phyloP scores from a whole-genome alignment of 2,329 filamentous ascomycete species.

The Westerdykella ornata region DNA sequence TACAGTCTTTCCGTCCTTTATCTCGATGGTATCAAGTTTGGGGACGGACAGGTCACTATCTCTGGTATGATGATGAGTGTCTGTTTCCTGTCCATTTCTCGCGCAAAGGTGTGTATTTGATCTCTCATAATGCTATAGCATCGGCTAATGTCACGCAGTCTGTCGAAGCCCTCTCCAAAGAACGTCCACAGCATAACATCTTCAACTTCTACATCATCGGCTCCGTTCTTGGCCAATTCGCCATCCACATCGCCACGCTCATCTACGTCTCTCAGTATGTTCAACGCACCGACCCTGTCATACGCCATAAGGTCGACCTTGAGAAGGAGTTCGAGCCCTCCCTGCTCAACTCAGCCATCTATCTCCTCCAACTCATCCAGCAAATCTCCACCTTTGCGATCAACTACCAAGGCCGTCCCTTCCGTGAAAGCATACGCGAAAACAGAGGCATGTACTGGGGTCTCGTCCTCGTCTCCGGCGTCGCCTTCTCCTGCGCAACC shows the following conservation, averaged over 20 bases:
- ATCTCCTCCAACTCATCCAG: conserved; percentile 94
- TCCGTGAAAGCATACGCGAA: conserved; percentile 91
- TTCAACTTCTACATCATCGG: conserved; percentile 99
- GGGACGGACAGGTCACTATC: conserved; percentile 95
- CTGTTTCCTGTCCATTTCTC: conserved; percentile 97
- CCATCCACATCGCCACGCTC: conserved; percentile 85
- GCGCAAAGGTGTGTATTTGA: conserved; percentile 61
- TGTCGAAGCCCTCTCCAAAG: conserved; percentile 91
- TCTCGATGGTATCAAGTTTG: conserved; percentile 97
- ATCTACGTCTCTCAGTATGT: conserved; percentile 92
- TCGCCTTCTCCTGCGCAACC: conserved; percentile 90
- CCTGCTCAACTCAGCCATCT: conserved; percentile 92
- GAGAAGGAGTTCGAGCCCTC: conserved; percentile 93
- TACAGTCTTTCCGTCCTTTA: conserved; percentile 97
- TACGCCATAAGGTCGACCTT: conserved; percentile 65
- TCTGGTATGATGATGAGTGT: conserved; percentile 99
- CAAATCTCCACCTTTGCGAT: conserved; percentile 99
- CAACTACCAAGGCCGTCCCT: conserved; percentile 97
- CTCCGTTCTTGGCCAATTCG: conserved; percentile 93
- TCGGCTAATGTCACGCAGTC: conserved; percentile 47
- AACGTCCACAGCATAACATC: conserved; percentile 95
- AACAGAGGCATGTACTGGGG: conserved; percentile 99
- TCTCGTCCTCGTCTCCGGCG: conserved; percentile 77
- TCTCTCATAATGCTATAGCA: background rate
- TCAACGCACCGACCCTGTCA: conserved; percentile 66